Evolutionary conservation across 805 yeast species (phyloP), one percentile per base, ranked within the genome.

Genomic region (Candida verbasci): DNA sequence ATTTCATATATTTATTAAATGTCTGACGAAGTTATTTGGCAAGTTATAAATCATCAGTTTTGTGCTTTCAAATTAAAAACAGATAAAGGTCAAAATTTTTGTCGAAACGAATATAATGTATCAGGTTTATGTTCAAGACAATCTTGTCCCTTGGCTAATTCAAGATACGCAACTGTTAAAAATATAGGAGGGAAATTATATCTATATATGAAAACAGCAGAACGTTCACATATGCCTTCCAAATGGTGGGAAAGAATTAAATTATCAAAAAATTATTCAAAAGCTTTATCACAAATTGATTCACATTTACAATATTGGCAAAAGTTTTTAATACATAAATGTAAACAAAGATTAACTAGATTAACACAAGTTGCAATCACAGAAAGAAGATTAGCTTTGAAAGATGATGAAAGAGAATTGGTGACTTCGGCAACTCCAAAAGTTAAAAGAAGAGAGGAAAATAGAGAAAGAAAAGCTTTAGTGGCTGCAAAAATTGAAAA

Each of bases 401-500:
- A 81, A 58, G 93, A 85, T 43, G 93, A 86, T 40, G 98, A 93
- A 62, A 82, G 97, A 58, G 91, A 85, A 48, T 85, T 86, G 48
- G 96, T 89, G 31, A 95, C 96, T 29, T 79, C 85, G 25, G n/a
- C n/a, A n/a, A 88, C 89, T 52, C 95, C 88, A 44, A 93, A 93
- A 71, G 96, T 93, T 29, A 86, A 83, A 68, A 78, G 96, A 67
- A 82, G 97, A 66, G 98, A 93, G 63, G 81, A 80, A 50, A 84
- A 86, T 44, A 77, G 98, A 61, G 98, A 93, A 65, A 76, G 98
- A 61, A 93, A 93, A 67, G 98, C 98, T 0, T 70, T 93, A 43
- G 86, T 86, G 17, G 97, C 98, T 26, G 98, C 98, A 17, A 86
- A 85, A 70, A 86, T 93, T 49, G 98, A 93, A 59, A 87, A 86